Evolutionary conservation across 2,329 filamentous ascomycete species (phyloP).

Genomic region (Claviceps sp.): DNA sequence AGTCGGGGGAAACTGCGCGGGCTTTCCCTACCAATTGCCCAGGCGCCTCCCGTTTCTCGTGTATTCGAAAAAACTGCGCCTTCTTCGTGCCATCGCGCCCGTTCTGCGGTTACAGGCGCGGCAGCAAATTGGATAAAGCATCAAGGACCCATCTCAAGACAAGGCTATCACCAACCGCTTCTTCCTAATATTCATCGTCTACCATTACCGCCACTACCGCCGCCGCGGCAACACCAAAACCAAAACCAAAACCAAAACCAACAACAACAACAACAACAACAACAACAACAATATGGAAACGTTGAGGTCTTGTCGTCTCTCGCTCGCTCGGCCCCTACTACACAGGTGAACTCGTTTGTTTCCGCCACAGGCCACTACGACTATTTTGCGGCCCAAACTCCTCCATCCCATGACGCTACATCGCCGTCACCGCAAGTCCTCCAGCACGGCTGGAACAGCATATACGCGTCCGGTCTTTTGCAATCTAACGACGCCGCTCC

Average conservation of each 20-base stretch:
- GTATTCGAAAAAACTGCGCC: slow-evolving; percentile 32
- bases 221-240: background rate
- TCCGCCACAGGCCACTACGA: slow-evolving; percentile 25
- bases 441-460: slow-evolving; percentile 31
- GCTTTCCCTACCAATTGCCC: slow-evolving; percentile 60
- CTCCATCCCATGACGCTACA: slow-evolving; percentile 30
- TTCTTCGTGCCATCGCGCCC: slow-evolving; percentile 29
- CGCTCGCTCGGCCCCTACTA: slow-evolving; percentile 26
- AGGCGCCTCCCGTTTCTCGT: slow-evolving; percentile 40
- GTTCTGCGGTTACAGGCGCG: slow-evolving; percentile 25
- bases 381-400: slow-evolving; percentile 37
- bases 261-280: background rate
- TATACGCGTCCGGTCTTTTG: slow-evolving; percentile 30
- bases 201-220: background rate
- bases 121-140: slow-evolving; percentile 17
- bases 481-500: slow-evolving; percentile 21
- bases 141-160: slow-evolving; percentile 17
- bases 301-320: slow-evolving; percentile 23
- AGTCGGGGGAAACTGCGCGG: slow-evolving; percentile 90
- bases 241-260: background rate
- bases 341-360: slow-evolving; percentile 28
- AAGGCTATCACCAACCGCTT: slow-evolving; percentile 3
- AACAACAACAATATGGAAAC: slow-evolving; percentile 9
- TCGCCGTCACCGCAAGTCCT: slow-evolving; percentile 26
- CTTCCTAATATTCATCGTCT: slow-evolving; percentile 2